phyloP scores from a whole-genome alignment of 306 rosid genomes.

The Parietaria judaica region DNA sequence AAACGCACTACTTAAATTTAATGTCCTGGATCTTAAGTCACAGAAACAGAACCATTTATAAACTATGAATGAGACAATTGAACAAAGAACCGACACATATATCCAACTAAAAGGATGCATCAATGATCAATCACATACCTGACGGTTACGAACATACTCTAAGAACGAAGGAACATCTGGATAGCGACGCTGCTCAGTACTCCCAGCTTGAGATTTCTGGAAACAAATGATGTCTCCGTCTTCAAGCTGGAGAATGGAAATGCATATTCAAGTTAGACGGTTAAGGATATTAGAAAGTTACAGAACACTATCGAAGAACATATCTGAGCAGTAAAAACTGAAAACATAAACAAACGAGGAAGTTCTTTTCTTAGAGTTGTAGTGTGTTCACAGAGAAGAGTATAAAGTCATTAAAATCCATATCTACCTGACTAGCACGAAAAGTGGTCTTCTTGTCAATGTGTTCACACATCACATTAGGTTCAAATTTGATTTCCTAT shows the following conservation, averaged over 20 bases:
- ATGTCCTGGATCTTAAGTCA: too few relatives aligned
- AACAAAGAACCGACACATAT: neutral
- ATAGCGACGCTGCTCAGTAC: constrained; percentile 49
- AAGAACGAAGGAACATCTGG: constrained; percentile 91
- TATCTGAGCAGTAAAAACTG: neutral
- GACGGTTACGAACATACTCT: constrained; percentile 89
- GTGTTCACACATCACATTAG: constrained; percentile 92
- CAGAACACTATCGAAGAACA: neutral
- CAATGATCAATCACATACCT: constrained; percentile 34
- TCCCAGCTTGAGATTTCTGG: constrained; percentile 59
- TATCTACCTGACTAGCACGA: constrained; percentile 78
- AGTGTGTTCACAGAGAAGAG: neutral
- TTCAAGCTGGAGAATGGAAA: constrained; percentile 55
- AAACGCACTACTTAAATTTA: too few relatives aligned
- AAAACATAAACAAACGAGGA: neutral
- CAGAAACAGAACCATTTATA: neutral
- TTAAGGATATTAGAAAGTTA: neutral
- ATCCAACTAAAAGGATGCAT: neutral
- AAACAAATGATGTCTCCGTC: constrained; percentile 93
- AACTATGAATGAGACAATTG: neutral
- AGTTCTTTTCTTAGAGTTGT: neutral
- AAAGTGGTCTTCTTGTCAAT: constrained; percentile 80
- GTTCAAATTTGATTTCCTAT: constrained; percentile 97
- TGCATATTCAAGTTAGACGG: constrained; percentile 9
- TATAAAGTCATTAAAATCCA: neutral